phyloP scores from a whole-genome alignment of 2,329 filamentous ascomycete genomes.

The Colletotrichum euphorbiae region DNA sequence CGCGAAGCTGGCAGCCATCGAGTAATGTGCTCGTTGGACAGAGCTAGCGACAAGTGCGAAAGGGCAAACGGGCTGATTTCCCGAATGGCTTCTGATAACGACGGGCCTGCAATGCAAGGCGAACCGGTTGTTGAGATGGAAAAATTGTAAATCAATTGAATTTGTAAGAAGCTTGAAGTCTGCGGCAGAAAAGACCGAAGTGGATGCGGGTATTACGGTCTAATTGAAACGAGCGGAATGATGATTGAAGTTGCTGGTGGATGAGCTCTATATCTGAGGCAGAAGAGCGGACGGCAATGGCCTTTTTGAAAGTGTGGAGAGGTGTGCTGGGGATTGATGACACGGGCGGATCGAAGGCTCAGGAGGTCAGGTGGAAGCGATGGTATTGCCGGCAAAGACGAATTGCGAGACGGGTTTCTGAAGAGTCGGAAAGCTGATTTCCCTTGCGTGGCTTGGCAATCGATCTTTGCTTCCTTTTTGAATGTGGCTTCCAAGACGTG shows the following conservation, averaged over 20 bases:
- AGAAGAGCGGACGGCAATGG: constrained; percentile 17
- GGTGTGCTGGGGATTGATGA: constrained; percentile 18
- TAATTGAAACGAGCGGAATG: constrained; percentile 29
- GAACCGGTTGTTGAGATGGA: not conserved
- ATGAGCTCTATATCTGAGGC: constrained; percentile 2
- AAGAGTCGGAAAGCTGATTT: constrained; percentile 35
- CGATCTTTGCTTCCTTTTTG: constrained; percentile 19
- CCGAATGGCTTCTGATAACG: constrained; percentile 8
- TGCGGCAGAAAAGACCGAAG: not conserved
- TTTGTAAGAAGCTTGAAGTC: not conserved
- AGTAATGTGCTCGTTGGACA: constrained; percentile 17
- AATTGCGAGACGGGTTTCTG: constrained; percentile 12
- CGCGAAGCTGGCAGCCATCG: constrained; percentile 34
- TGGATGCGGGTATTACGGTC: not conserved
- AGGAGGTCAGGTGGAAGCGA: not conserved
- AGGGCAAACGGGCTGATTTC: constrained; percentile 6
- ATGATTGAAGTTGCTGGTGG: constrained; percentile 9
- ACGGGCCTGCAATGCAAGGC: constrained; percentile 5
- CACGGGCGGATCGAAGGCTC: not conserved
- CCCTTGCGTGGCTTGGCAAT: constrained; percentile 38
- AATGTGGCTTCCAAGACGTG: constrained; percentile 5
- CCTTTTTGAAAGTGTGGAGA: constrained; percentile 31
- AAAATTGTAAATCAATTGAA: too few species aligned
- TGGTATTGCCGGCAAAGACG: constrained; percentile 10
- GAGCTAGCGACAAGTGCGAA: constrained; percentile 5